Base-by-base conservation (phyloP, 2,329 filamentous ascomycete genomes). In the Xylariales sp. region DNA sequence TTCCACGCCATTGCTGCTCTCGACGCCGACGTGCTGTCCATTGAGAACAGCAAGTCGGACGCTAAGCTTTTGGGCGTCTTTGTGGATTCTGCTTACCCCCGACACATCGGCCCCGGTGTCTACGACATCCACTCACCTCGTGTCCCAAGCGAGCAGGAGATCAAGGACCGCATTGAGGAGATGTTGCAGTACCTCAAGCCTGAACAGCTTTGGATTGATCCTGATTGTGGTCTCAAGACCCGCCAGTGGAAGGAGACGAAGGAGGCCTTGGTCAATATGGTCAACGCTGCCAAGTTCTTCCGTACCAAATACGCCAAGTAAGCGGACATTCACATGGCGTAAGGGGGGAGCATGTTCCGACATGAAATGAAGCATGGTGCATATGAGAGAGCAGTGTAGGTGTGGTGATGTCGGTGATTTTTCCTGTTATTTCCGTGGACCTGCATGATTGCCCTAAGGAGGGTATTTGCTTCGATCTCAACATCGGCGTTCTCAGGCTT, bases 31-130 rank as follows among this genome's bases (percentile, higher is more conserved):
- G 93, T 98, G 51, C 84, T 98, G 61, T 95, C 88, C 64, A 98
- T 98, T 59, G 93, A 98, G 85, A 98, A 98, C 88, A 94, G 87
- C 86, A 98, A 98, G 86, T 95, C 88, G 59, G 93, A 98, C 62
- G 93, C 93, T 65, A 98, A 98, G 86, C 84, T 98, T 56, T 86
- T 98, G 65, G 86, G 91, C 74, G 93, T 98, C 69, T 98, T 98
- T 65, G 88, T 96, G 57, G 91, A 97, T 68, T 87, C 93, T 73
- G 87, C 84, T 48, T 97, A 97, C 78, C 91, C 90, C 56, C 88
- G 91, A 62, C 91, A 98, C 80, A 98, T 98, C 59, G 93, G 93
- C 52, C 93, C 93, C 52, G 93, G 91, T 84, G 93, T 98, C 70
- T 98, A 97, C 70, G 93, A 98, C 73, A 98, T 98, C 76, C 93